Conservation (phyloP, 805 yeast genomes). For the Suhomyces sp. region DNA sequence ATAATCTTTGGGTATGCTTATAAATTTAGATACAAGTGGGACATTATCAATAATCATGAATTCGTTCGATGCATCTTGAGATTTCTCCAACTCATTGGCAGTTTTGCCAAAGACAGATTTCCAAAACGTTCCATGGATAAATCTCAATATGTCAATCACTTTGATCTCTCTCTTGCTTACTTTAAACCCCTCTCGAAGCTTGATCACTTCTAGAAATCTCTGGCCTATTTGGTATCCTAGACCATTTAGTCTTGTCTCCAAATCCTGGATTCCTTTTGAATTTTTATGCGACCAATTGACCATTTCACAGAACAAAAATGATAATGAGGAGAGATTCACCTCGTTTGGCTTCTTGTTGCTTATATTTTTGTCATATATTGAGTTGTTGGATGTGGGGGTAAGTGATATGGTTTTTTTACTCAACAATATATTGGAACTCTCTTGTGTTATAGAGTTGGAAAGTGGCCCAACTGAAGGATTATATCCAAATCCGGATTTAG, state of each 20-base stretch:
- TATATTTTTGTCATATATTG: conserved; percentile 65
- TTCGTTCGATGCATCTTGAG: conserved; percentile 65
- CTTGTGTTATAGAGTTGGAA: conserved; percentile 37
- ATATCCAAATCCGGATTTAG: conserved; percentile 39
- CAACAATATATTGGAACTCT: conserved; percentile 34
- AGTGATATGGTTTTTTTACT: conserved; percentile 30
- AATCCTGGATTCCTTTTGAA: conserved; percentile 65
- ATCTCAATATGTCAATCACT: conserved; percentile 66
- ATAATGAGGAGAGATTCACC: conserved; percentile 62
- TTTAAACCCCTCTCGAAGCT: conserved; percentile 60
- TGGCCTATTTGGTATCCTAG: conserved; percentile 79
- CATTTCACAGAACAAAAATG: conserved; percentile 68
- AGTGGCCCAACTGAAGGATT: conserved; percentile 42
- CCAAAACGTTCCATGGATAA: conserved; percentile 74
- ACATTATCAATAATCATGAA: conserved; percentile 76
- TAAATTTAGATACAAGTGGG: conserved; percentile 69
- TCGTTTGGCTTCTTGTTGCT: conserved; percentile 63
- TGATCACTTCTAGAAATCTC: conserved; percentile 63
- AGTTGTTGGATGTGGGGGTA: conserved; percentile 33
- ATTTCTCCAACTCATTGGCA: conserved; percentile 73
- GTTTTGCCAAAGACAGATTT: conserved; percentile 64
- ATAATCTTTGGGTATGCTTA: conserved; percentile 76
- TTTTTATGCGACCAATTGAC: conserved; percentile 61
- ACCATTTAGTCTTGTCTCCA: conserved; percentile 55
- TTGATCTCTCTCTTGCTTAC: conserved; percentile 64